phyloP scores from a whole-genome alignment of 495 filamentous ascomycete genomes.

The Bacidia rubella region DNA sequence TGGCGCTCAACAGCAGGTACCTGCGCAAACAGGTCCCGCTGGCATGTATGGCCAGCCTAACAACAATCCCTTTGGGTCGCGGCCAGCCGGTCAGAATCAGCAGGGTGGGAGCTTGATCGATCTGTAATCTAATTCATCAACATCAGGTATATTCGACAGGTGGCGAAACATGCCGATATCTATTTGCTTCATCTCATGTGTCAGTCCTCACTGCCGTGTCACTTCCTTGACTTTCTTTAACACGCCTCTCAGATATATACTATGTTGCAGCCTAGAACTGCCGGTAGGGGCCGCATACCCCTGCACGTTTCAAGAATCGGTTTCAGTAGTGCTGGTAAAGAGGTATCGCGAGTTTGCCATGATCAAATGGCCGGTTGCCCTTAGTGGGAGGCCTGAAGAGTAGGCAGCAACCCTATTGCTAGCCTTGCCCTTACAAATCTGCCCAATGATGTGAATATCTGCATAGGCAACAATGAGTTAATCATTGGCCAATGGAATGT shows the following conservation, averaged over 20 bases:
- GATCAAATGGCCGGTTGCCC: background rate
- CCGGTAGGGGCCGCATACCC: too few species aligned
- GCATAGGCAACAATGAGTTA: background rate
- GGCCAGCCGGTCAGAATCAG: conserved; percentile 47
- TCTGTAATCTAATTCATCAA: conserved; percentile 37
- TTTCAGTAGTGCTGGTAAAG: too few species aligned
- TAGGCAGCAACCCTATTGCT: background rate
- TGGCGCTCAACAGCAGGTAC: conserved; percentile 33
- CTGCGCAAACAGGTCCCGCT: conserved; percentile 67
- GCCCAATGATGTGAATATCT: background rate
- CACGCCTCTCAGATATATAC: background rate
- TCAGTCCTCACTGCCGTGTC: background rate
- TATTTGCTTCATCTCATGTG: background rate
- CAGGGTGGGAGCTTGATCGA: conserved; percentile 82
- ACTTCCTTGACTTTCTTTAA: background rate
- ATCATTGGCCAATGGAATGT: background rate
- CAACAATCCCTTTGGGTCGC: conserved; percentile 60
- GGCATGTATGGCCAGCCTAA: conserved; percentile 39
- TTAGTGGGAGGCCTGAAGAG: background rate
- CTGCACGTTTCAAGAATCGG: too few species aligned
- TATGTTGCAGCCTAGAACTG: too few species aligned
- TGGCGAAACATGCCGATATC: background rate
- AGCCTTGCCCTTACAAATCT: background rate
- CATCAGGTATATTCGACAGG: background rate
- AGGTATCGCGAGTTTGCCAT: too few species aligned